Evolutionary conservation across 306 rosid species (phyloP), one percentile per base, ranked within the genome.

Genomic region (Medicago ruthenica): DNA sequence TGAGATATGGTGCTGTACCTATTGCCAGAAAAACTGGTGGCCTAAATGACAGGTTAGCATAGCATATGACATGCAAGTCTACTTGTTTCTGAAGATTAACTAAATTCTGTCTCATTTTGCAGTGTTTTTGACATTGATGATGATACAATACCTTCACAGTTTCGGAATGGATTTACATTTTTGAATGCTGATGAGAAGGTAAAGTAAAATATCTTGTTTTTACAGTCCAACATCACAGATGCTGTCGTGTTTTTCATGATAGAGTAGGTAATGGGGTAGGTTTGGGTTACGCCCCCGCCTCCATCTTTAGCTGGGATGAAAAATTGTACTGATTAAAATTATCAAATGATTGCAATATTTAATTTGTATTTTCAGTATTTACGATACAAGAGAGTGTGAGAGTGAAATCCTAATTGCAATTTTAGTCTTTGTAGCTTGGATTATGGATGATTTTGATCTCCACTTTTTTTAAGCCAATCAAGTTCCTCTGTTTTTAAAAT

Each of bases 21-120:
- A 92, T 95, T 69, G 97, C 13, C 64, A 87, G 99, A 82, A 89
- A 89, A 95, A 95, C 97, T 1, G 99, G 99, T 69, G 99, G 97
- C 71, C 88, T 92, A 41, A 89, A 92, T 82, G 99, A 95, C 88
- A 95, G 97, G 99, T 95, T 76, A 50, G 85, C 51, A 34, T 71
- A 71, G 60, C 67, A 15, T 24, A 21, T 83, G 60, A 4, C 45
- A 51, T 58, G 60, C 9, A 39, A 74, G 18, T 42, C 12, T 64
- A 71, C 41, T 64, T 78, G 9, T 58, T 66, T 42, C 34, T 18
- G 71, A 64, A 64, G 76, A 71, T 36, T 77, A 50, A 45, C 70
- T 21, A 24, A 54, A 24, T 60, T 69, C 18, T 76, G 24, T 58
- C 21, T 69, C 73, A 21, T 77, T 65, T 62, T 88, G 86, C 73